These are phyloP conservation scores for Dunaliella primolecta DNA, from an alignment of 139 green algal species.

Conservation along the genomic window DNA sequence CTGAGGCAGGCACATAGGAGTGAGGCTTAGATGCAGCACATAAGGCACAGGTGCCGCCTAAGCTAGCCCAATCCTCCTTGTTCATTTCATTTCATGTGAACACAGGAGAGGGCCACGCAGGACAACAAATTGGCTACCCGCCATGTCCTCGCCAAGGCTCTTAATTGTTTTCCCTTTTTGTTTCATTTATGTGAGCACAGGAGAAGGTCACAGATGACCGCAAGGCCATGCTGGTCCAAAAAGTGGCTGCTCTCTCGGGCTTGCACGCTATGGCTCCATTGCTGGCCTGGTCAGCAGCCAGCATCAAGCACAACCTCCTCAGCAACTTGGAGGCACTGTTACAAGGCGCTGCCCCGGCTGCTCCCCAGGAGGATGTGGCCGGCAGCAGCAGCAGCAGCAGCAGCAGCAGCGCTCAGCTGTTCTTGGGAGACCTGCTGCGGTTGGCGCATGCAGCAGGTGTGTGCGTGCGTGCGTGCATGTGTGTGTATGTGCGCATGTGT, in stretches of 20 bases:
- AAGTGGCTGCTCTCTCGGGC: not conserved
- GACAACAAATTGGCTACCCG: too few species aligned
- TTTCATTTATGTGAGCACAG: too few species aligned
- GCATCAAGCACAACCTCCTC: not conserved
- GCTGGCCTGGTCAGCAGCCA: not conserved
- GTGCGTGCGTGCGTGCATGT: not conserved
- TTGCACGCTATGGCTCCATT: not conserved
- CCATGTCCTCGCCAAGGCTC: too few species aligned
- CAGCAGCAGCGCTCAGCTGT: not conserved
- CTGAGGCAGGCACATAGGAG: too few species aligned
- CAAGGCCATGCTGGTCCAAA: slow-evolving; percentile 7
- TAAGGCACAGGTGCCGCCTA: too few species aligned
- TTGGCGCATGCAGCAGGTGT: not conserved
- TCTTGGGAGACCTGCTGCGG: not conserved
- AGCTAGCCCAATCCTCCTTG: too few species aligned
- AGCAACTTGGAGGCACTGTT: not conserved
- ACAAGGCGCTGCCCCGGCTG: too few species aligned
- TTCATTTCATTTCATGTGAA: too few species aligned
- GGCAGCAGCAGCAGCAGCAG: not conserved
- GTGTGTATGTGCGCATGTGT: not conserved
- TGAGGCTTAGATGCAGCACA: too few species aligned
- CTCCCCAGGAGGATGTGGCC: too few species aligned
- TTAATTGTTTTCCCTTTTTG: too few species aligned
- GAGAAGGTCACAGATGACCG: not conserved
- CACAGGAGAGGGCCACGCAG: too few species aligned